Evolutionary conservation across 306 rosid species (phyloP).

Genomic region (Cucurbita argyrosperma): DNA sequence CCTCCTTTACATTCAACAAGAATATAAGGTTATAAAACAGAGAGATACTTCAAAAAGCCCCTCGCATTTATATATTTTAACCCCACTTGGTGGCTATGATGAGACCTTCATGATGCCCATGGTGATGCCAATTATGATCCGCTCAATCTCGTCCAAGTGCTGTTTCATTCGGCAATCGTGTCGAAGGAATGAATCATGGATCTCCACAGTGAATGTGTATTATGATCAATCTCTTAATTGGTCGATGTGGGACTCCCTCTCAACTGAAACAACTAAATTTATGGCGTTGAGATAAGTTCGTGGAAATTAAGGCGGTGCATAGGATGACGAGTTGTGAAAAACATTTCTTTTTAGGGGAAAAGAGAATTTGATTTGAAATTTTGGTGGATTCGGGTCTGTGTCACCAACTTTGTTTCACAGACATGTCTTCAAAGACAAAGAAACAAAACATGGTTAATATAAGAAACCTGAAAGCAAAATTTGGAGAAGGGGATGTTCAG

Average conservation of each 20-base stretch:
- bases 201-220: too few species aligned
- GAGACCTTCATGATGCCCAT: constrained; percentile 8
- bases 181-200: too few species aligned
- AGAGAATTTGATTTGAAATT: constrained; percentile 25
- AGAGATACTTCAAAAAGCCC: constrained; percentile 5
- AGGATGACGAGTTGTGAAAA: neutral
- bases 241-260: too few species aligned
- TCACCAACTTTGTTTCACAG: neutral
- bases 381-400: neutral
- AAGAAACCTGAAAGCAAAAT: neutral
- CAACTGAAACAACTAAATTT: neutral
- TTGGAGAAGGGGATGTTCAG: neutral
- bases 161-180: too few species aligned
- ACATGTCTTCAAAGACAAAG: neutral
- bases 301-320: neutral
- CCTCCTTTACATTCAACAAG: constrained; percentile 6
- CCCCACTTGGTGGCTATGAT: constrained; percentile 10
- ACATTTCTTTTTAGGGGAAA: constrained; percentile 19
- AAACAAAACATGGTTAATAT: neutral
- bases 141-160: neutral
- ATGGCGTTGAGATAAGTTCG: neutral
- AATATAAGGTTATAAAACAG: constrained; percentile 9
- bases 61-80: constrained; percentile 8
- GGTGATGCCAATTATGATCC: constrained; percentile 11
- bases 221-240: too few species aligned